Evolutionary conservation across 257 asterid species (phyloP).

Genomic region (Plantago elongata): DNA sequence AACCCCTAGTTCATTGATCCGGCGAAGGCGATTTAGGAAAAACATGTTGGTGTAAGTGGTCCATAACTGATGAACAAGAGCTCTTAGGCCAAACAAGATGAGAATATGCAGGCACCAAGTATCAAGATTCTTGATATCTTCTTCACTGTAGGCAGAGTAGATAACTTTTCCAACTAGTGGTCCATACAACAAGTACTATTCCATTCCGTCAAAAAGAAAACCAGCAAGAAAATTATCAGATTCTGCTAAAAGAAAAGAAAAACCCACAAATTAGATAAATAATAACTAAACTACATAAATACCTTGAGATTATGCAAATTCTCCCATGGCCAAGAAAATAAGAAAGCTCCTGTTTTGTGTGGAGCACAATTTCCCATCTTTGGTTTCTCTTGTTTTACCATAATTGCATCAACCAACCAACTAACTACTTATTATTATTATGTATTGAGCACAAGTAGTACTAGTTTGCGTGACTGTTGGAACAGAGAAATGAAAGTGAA

Average conservation of each 20-base stretch:
- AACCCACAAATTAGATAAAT: neutral
- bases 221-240: constrained; percentile 19
- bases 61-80: constrained; percentile 71
- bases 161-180: constrained; percentile 64
- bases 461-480: neutral
- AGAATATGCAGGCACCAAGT: constrained; percentile 70
- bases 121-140: constrained; percentile 23
- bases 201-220: constrained; percentile 17
- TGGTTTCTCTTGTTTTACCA: neutral
- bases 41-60: constrained; percentile 44
- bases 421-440: too few species aligned
- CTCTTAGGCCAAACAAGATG: constrained; percentile 50
- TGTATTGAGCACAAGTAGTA: neutral
- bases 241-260: neutral
- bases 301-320: constrained; percentile 65
- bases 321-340: constrained; percentile 94
- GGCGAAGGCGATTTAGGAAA: constrained; percentile 41
- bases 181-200: constrained; percentile 61
- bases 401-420: neutral
- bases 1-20: constrained; percentile 56
- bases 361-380: constrained; percentile 26
- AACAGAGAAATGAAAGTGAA: neutral
- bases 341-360: constrained; percentile 38
- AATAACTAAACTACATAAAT: constrained; percentile 5
- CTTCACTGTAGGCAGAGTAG: constrained; percentile 36